Conservation (phyloP, 495 filamentous ascomycete species). For the Xylaria longipes region DNA sequence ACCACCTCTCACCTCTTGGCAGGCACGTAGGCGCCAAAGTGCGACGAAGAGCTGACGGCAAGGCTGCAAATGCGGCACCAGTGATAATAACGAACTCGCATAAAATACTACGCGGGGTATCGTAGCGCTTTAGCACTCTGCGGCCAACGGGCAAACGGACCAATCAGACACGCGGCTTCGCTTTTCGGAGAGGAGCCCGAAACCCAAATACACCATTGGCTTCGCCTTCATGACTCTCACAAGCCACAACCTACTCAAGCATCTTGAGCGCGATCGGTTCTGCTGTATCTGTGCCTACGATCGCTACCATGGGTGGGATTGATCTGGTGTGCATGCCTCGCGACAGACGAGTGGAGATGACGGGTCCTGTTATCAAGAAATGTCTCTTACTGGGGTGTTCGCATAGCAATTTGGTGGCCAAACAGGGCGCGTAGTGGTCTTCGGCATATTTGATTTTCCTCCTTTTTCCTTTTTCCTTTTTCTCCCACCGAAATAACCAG, state of each 20-base stretch:
- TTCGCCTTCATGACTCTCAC: background rate
- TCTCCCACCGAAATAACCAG: background rate
- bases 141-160: background rate
- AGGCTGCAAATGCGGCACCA: conserved; percentile 5
- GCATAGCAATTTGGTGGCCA: conserved; percentile 1
- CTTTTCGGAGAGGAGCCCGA: conserved; percentile 2
- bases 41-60: conserved; percentile 19
- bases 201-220: background rate
- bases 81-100: background rate
- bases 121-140: background rate
- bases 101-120: conserved; percentile 5
- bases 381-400: background rate
- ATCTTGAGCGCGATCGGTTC: background rate
- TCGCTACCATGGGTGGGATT: background rate
- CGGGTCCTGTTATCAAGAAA: background rate
- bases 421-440: background rate
- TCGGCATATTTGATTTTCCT: background rate
- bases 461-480: background rate
- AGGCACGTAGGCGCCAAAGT: background rate
- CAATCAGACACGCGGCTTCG: background rate
- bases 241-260: background rate
- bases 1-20: background rate
- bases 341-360: background rate
- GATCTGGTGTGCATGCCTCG: background rate
- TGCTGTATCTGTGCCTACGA: background rate